Conservation (phyloP, 768 basidiomycete species). For the Podaxis rugospora region DNA sequence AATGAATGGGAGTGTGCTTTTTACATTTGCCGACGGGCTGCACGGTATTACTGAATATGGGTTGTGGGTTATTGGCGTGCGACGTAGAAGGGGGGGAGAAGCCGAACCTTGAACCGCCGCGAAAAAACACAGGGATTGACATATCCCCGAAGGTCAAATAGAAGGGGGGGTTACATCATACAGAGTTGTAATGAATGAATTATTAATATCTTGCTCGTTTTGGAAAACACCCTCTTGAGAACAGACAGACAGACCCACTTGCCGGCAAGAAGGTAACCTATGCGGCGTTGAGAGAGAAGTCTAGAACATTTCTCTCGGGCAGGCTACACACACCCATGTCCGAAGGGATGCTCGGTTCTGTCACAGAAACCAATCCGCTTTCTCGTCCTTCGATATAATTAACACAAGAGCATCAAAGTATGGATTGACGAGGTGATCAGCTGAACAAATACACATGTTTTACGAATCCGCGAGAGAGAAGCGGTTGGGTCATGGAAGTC, state of each 20-base stretch:
- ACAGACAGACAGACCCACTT: background rate
- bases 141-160: conserved; percentile 5
- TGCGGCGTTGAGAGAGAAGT: background rate
- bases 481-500: background rate
- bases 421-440: background rate
- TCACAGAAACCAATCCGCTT: background rate
- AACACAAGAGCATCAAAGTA: background rate
- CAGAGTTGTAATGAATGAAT: background rate
- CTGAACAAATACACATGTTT: background rate
- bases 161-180: conserved; percentile 3
- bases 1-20: background rate
- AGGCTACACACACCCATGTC: background rate
- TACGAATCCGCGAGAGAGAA: background rate
- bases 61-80: background rate
- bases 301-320: background rate
- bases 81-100: background rate
- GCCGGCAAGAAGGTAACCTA: background rate
- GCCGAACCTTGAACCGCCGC: background rate
- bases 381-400: background rate
- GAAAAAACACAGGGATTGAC: conserved; percentile 5
- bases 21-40: conserved; percentile 9
- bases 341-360: background rate
- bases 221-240: background rate
- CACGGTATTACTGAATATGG: conserved; percentile 7
- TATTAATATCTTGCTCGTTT: background rate